Evolutionary conservation across 192 early-diverging fungal species (phyloP), one percentile per base, ranked within the genome.

Genomic region (Gonapodya prolifera): DNA sequence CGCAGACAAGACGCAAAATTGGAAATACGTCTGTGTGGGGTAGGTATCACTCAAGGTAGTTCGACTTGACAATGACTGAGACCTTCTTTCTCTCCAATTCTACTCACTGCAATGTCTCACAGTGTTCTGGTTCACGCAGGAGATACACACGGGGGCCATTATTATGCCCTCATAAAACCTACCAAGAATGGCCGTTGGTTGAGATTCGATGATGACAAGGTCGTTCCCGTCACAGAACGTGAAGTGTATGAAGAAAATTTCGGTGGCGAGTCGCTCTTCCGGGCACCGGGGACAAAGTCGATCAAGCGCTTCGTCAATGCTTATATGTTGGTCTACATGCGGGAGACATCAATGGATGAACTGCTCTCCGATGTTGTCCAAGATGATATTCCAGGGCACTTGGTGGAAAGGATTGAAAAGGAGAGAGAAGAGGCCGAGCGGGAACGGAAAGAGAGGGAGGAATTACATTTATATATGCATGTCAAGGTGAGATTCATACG

Each of bases 291-390:
- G 2, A 83, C 84, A 77, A 85, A 89, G 34, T 79, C 80, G 30
- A 70, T 84, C 76, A 96, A 94, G 80, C 91, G 94, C 33, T 96
- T 93, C 80, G 95, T 94, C 1, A 99, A 98, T 78, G 98, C 98
- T 2, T 99, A 99, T 87, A 98, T 99, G 96, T 85, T 99, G 82
- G 96, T 97, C 32, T 99, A 99, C 77, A 90, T 99, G 61, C 92
- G 96, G 70, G 89, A 95, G 81, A 79, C 83, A 16, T 86, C 91
- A 79, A 82, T 91, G 76, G 91, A 91, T 31, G 78, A 88, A 30
- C 87, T 98, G 31, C 83, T 98, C 75, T 83, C 85, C 16, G 86
- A 89, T 30, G 80, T 93, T 1, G 84, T 85, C 16, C 84, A 87
- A 16, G 77, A 84, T 0, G 94, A 97, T 34, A 91, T 96, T 75